These are phyloP conservation scores for Groenewaldozyma sp. DNA, from an alignment of 1,139 yeast species.

Conservation along the genomic window DNA sequence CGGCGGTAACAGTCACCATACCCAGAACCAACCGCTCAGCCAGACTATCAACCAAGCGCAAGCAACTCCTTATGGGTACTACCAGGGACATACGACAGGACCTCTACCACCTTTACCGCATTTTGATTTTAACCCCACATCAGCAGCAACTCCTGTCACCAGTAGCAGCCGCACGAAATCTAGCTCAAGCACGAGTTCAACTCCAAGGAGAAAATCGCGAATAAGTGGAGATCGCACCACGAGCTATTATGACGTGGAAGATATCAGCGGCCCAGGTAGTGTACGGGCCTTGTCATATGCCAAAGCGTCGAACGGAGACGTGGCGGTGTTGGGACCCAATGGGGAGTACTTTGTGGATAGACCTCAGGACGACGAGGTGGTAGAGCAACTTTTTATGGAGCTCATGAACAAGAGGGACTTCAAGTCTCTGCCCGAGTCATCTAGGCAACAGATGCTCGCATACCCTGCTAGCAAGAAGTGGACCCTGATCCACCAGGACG, in stretches of 20 bases:
- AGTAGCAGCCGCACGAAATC: slow-evolving; percentile 6
- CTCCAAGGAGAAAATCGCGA: not conserved
- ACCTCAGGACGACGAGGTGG: slow-evolving; percentile 26
- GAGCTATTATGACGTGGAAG: not conserved
- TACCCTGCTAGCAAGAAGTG: slow-evolving; percentile 77
- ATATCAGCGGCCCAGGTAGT: not conserved
- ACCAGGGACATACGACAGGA: too few relatives aligned
- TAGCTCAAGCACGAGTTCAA: not conserved
- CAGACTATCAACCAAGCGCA: too few relatives aligned
- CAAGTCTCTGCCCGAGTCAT: slow-evolving; percentile 66
- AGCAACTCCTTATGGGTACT: too few relatives aligned
- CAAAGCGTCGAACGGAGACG: slow-evolving; percentile 2
- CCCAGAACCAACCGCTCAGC: not conserved
- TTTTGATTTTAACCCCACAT: too few relatives aligned
- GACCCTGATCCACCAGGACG: slow-evolving; percentile 86
- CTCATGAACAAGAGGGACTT: slow-evolving; percentile 64
- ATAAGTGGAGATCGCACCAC: not conserved
- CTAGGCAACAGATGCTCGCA: slow-evolving; percentile 67
- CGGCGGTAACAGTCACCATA: slow-evolving; percentile 1
- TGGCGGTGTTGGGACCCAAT: slow-evolving; percentile 7
- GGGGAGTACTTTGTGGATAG: slow-evolving; percentile 23
- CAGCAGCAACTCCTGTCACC: slow-evolving; percentile 2
- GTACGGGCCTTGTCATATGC: slow-evolving; percentile 3
- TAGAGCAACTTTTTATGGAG: slow-evolving; percentile 31
- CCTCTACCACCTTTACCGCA: too few relatives aligned